Evolutionary conservation across 371 early-diverging fungal genomes (phyloP).

Genomic region (Mucor indicus): DNA sequence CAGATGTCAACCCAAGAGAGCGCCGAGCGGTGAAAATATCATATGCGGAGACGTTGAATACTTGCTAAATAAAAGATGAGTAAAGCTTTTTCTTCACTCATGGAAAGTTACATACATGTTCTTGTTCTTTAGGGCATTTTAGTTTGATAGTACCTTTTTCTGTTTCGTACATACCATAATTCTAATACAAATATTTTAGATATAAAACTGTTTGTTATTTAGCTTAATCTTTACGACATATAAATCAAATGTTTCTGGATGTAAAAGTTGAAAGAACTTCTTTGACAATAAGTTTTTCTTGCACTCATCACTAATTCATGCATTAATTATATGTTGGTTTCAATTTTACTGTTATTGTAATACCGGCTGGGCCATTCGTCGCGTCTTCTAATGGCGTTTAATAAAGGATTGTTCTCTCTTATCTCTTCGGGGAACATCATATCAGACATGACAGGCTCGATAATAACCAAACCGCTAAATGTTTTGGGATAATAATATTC

Average conservation of each 20-base stretch:
- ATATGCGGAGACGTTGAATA: constrained; percentile 12
- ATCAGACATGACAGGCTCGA: constrained; percentile 29
- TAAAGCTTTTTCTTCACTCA: background rate
- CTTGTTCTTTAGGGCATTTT: constrained; percentile 38
- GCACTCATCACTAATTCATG: constrained; percentile 25
- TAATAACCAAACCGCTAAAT: constrained; percentile 29
- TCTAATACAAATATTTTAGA: constrained; percentile 7
- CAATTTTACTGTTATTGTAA: too few species aligned
- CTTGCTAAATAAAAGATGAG: constrained; percentile 15
- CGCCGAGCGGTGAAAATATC: constrained; percentile 7
- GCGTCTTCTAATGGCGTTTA: constrained; percentile 18
- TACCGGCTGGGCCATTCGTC: constrained; percentile 33
- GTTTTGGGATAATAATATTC: constrained; percentile 34
- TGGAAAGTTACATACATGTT: constrained; percentile 28
- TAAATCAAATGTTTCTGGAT: constrained; percentile 37
- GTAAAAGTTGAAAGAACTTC: constrained; percentile 29
- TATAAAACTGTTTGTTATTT: background rate
- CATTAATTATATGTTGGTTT: background rate
- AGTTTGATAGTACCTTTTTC: constrained; percentile 38
- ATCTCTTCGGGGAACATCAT: constrained; percentile 10
- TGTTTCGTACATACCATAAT: constrained; percentile 41
- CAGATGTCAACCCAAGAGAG: background rate
- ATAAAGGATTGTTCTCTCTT: constrained; percentile 2
- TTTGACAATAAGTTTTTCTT: constrained; percentile 16
- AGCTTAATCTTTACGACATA: constrained; percentile 27